Evolutionary conservation across 1,284 basidiomycete species (phyloP).

Genomic region (Ceratobasidium sp.): DNA sequence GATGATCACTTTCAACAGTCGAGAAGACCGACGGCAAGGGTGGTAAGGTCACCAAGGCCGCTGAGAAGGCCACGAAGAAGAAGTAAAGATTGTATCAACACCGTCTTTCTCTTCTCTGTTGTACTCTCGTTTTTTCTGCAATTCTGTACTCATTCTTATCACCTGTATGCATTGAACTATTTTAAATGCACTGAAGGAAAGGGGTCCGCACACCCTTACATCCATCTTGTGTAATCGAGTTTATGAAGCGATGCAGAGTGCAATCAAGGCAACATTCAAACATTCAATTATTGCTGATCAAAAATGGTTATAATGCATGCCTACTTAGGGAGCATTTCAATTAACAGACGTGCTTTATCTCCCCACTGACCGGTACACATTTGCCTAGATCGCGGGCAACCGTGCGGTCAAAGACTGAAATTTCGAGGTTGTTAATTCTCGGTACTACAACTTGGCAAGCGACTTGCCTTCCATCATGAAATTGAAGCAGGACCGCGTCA

Average conservation of each 20-base stretch:
- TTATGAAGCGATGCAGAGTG: not conserved
- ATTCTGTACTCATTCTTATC: slow-evolving; percentile 50
- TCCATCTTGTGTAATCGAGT: slow-evolving; percentile 7
- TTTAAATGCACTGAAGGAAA: slow-evolving; percentile 41
- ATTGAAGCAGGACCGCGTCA: slow-evolving; percentile 78
- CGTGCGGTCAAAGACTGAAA: slow-evolving; percentile 78
- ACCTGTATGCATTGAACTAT: slow-evolving; percentile 41
- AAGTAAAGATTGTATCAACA: slow-evolving; percentile 69
- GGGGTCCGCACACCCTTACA: slow-evolving; percentile 11
- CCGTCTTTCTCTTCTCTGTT: slow-evolving; percentile 54
- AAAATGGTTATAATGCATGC: slow-evolving; percentile 2
- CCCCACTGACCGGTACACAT: slow-evolving; percentile 55
- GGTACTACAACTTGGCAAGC: too few species aligned
- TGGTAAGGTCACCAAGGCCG: slow-evolving; percentile 94
- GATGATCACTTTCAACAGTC: slow-evolving; percentile 55
- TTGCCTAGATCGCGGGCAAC: slow-evolving; percentile 83
- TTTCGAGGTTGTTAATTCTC: not conserved
- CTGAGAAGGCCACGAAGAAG: slow-evolving; percentile 96
- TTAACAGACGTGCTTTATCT: slow-evolving; percentile 81
- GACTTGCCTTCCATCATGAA: slow-evolving; percentile 77
- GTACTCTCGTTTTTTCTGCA: slow-evolving; percentile 52
- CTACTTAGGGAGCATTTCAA: not conserved
- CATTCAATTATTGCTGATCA: not conserved
- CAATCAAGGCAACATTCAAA: not conserved
- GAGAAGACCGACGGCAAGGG: slow-evolving; percentile 87